Percentiles rank a stretch among this genome's conserved stretches.
Evolutionary conservation across 768 basidiomycete species (phyloP).

Genomic region (Termitomyces sp.): DNA sequence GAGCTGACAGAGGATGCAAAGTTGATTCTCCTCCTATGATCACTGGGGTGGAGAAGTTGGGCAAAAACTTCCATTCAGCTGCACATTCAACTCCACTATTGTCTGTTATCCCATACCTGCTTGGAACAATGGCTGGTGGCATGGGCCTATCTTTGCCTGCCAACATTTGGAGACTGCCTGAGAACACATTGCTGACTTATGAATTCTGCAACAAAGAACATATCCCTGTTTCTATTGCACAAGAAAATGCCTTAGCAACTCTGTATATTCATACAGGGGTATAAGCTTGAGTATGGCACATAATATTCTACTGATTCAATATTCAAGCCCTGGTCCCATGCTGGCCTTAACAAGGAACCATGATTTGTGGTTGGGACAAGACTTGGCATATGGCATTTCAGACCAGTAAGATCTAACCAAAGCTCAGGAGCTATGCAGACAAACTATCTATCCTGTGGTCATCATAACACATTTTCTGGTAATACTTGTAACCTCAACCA

Average conservation of each 20-base stretch:
- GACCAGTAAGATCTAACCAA: constrained; percentile 97
- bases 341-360: constrained; percentile 75
- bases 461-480: constrained; percentile 94
- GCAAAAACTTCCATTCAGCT: constrained; percentile 1
- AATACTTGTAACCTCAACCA: constrained; percentile 97
- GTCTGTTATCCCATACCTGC: constrained; percentile 63
- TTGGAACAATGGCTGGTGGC: constrained; percentile 99
- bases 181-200: constrained; percentile 95
- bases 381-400: constrained; percentile 97
- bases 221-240: constrained; percentile 99
- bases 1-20: constrained; percentile 3
- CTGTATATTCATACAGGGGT: constrained; percentile 97
- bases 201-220: constrained; percentile 95
- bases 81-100: constrained; percentile 3
- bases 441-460: constrained; percentile 95
- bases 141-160: constrained; percentile 70
- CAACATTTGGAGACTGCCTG: constrained; percentile 98
- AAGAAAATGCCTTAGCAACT: constrained; percentile 94
- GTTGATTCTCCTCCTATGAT: background rate
- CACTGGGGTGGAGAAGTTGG: constrained; percentile 8
- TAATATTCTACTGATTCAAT: constrained; percentile 5
- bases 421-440: constrained; percentile 88
- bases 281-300: constrained; percentile 99
- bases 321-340: background rate
- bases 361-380: constrained; percentile 99